Percentiles rank a stretch among this genome's conserved stretches.
These are phyloP conservation scores for Apiotrichum siamense DNA, from an alignment of 1,284 basidiomycete species.

Conservation along the genomic window DNA sequence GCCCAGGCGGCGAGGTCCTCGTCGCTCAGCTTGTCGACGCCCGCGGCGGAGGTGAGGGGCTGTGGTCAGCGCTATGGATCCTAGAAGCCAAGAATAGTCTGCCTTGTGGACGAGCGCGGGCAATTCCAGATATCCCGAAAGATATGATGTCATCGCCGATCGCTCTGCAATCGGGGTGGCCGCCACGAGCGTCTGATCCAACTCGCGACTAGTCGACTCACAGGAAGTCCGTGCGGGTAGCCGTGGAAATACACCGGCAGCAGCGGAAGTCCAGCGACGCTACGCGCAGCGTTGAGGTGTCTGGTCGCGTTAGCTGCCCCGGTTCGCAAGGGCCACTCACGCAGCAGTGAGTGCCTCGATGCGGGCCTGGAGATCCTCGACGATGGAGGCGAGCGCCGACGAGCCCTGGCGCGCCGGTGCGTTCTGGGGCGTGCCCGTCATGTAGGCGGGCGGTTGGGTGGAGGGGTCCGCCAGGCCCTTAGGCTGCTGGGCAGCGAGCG, in stretches of 20 bases:
- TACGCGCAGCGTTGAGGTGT: neutral
- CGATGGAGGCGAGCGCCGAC: neutral
- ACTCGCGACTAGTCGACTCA: neutral
- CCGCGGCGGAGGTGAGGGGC: neutral
- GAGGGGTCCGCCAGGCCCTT: neutral
- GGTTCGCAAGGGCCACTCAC: neutral
- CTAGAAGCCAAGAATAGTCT: too few species aligned
- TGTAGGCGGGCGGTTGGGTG: neutral
- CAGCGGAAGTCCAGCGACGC: neutral
- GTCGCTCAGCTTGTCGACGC: neutral
- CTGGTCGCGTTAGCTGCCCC: neutral
- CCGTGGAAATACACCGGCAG: neutral
- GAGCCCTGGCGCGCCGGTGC: neutral
- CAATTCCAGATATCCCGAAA: too few species aligned
- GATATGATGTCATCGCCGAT: too few species aligned
- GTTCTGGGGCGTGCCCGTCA: neutral
- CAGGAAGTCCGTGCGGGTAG: neutral
- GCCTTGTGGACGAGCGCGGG: too few species aligned
- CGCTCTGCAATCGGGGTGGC: too few species aligned
- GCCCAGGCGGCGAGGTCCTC: neutral
- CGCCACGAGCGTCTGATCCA: too few species aligned
- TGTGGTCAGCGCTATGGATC: neutral
- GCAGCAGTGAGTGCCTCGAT: neutral
- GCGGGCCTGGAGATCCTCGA: neutral
- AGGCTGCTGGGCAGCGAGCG: neutral